Conservation (phyloP, 257 asterid genomes). For the Solanum tarijense region DNA sequence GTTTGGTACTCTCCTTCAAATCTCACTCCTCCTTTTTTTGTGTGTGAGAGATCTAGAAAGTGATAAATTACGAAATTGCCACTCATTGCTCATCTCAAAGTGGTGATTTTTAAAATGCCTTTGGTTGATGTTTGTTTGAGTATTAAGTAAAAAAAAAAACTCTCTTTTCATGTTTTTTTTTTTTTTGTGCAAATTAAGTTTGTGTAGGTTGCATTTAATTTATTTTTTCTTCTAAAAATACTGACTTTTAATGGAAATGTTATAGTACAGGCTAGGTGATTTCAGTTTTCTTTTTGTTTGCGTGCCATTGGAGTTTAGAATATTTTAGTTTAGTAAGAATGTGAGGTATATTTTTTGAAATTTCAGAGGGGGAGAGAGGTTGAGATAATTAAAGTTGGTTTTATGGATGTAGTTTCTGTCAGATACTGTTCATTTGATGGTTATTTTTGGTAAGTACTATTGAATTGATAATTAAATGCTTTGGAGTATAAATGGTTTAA, state of each 20-base stretch:
- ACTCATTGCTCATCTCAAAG: neutral
- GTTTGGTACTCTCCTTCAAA: slow-evolving; percentile 17
- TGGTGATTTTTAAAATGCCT: neutral
- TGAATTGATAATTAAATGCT: neutral
- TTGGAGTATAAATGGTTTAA: neutral
- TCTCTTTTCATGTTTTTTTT: neutral
- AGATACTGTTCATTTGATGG: neutral
- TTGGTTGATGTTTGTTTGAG: neutral
- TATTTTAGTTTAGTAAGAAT: neutral
- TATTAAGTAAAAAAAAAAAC: neutral
- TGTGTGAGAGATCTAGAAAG: neutral
- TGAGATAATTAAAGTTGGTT: neutral
- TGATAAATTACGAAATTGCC: neutral
- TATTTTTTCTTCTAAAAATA: neutral
- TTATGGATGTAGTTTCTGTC: neutral
- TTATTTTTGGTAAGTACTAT: neutral
- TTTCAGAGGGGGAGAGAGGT: neutral
- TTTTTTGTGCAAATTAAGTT: neutral
- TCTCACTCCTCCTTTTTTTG: neutral
- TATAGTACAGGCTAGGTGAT: neutral
- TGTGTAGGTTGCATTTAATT: neutral
- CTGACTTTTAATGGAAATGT: neutral
- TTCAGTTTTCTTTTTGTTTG: neutral
- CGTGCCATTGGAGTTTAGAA: neutral
- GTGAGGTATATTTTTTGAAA: neutral